A percentile compares a stretch with the other conserved stretches of the same genome.
Conservation (phyloP, 2,329 filamentous ascomycete genomes). For the Pseudopyrenochaeta lycopersici region DNA sequence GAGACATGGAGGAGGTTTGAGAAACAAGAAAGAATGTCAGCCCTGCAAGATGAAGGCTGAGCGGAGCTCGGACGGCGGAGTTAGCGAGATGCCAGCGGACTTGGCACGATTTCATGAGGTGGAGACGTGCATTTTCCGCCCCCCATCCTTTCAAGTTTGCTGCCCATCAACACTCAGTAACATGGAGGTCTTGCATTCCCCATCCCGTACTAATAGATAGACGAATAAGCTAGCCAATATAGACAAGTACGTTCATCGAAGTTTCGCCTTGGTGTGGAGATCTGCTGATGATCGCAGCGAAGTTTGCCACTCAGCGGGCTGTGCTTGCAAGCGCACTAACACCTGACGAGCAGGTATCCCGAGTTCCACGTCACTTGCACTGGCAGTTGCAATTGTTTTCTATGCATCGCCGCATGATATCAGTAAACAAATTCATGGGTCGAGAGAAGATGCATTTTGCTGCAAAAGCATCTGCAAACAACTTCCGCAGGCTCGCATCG, state of each 20-base stretch:
- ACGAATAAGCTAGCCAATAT: background rate
- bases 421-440: background rate
- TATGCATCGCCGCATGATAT: background rate
- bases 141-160: background rate
- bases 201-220: no score
- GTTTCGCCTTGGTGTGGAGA: background rate
- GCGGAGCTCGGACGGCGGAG: slow-evolving; percentile 17
- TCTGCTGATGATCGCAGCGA: background rate
- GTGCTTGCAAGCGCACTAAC: background rate
- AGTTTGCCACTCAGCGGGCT: slow-evolving; percentile 1
- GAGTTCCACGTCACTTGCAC: background rate
- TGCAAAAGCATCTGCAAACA: no score
- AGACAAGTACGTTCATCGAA: background rate
- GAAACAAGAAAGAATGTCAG: slow-evolving; percentile 4
- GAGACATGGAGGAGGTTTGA: slow-evolving; percentile 23
- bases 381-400: background rate
- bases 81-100: slow-evolving; percentile 4
- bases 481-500: no score
- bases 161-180: background rate
- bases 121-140: background rate
- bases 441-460: no score
- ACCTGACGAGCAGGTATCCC: background rate
- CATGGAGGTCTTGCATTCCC: background rate
- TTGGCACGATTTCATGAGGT: background rate
- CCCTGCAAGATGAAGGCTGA: slow-evolving; percentile 3